These are phyloP conservation scores for Flueggea neowawraea DNA, from an alignment of 441 rosid genomes.

Conservation along the genomic window DNA sequence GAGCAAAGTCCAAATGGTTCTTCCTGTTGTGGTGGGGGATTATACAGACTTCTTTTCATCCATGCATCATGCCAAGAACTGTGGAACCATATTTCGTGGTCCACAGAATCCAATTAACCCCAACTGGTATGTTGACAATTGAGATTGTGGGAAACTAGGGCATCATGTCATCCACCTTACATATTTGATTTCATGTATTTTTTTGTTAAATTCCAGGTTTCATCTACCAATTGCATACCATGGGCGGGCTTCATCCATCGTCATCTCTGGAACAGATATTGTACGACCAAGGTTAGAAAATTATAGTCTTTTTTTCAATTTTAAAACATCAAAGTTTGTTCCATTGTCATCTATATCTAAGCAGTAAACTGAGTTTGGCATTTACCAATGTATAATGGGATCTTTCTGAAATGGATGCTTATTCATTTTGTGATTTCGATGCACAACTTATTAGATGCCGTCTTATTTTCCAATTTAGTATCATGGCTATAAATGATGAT, in stretches of 20 bases:
- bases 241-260: conserved; percentile 91
- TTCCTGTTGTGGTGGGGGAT: conserved; percentile 88
- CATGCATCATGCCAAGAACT: conserved; percentile 90
- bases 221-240: conserved; percentile 97
- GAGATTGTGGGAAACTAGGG: conserved; percentile 8
- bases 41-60: conserved; percentile 95
- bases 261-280: conserved; percentile 87
- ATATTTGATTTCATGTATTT: no score
- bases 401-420: no score
- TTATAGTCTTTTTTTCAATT: background rate
- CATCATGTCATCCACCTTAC: background rate
- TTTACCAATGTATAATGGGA: no score
- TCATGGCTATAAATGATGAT: no score
- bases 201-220: conserved; percentile 47
- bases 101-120: conserved; percentile 64
- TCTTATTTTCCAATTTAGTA: no score
- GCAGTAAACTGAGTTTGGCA: no score
- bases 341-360: no score
- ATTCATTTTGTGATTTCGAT: no score
- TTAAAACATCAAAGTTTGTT: no score
- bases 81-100: conserved; percentile 87
- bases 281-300: conserved; percentile 68
- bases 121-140: conserved; percentile 55
- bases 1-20: conserved; percentile 77
- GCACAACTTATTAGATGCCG: no score